phyloP scores from a whole-genome alignment of 306 rosid species.

The barrel medic (Medicago truncatula) region DNA sequence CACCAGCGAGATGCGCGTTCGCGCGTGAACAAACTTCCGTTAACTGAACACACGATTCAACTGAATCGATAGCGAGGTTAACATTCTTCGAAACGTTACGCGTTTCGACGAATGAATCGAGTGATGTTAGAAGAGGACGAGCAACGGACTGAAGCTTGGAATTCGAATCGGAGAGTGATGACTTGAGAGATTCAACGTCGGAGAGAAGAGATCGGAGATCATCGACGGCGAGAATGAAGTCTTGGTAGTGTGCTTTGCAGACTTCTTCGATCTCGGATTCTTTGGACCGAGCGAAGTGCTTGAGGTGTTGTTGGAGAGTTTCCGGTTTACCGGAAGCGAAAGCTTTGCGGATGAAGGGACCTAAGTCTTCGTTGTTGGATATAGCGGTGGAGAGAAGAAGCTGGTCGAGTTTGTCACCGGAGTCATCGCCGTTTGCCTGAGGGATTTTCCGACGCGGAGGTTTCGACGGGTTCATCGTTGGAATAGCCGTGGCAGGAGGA shows the following conservation, averaged over 20 bases:
- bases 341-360: conserved; percentile 86
- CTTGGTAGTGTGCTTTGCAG: conserved; percentile 98
- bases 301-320: conserved; percentile 86
- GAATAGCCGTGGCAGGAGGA: conserved; percentile 46
- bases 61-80: conserved; percentile 78
- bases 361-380: conserved; percentile 94
- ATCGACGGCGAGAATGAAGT: conserved; percentile 96
- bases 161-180: conserved; percentile 88
- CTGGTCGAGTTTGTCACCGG: conserved; percentile 85
- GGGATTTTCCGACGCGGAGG: conserved; percentile 75
- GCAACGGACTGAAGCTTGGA: conserved; percentile 86
- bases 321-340: conserved; percentile 91
- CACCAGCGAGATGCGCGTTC: conserved; percentile 65
- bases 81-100: conserved; percentile 79
- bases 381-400: conserved; percentile 87
- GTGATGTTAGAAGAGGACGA: conserved; percentile 80
- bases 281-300: conserved; percentile 86
- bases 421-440: conserved; percentile 72
- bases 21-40: conserved; percentile 86
- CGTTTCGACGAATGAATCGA: conserved; percentile 83
- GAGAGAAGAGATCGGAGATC: conserved; percentile 98
- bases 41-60: conserved; percentile 54
- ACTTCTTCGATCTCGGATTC: conserved; percentile 99
- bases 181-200: conserved; percentile 92
- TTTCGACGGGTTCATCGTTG: conserved; percentile 64